phyloP scores from a whole-genome alignment of 306 rosid genomes.

The Vigna angularis region DNA sequence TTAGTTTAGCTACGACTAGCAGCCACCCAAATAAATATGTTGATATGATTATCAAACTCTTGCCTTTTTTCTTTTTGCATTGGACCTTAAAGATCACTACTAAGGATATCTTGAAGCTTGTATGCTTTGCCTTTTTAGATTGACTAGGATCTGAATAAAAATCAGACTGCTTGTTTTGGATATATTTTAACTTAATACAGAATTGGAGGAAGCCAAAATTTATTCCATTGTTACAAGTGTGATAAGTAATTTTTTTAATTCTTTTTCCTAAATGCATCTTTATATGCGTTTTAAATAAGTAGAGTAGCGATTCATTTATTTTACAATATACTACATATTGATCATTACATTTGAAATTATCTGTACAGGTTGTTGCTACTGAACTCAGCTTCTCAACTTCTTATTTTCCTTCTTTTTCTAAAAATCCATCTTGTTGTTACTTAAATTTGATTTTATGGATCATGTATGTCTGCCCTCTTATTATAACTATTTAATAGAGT shows the following conservation, averaged over 20 bases:
- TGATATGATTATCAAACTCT: not conserved
- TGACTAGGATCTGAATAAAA: not conserved
- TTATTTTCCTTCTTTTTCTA: not conserved
- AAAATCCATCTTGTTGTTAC: not conserved
- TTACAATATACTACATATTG: not conserved
- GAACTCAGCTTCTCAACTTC: constrained; percentile 22
- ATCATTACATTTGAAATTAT: not conserved
- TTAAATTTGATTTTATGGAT: no score
- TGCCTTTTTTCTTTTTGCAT: not conserved
- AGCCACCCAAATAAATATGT: not conserved
- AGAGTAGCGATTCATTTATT: not conserved
- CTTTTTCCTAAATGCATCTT: not conserved
- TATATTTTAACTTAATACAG: constrained; percentile 50
- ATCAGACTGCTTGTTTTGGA: constrained; percentile 26
- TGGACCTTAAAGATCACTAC: not conserved
- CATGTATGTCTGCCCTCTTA: no score
- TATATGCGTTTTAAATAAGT: constrained; percentile 6
- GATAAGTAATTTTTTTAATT: constrained; percentile 54
- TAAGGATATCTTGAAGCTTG: constrained; percentile 8
- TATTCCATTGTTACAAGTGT: constrained; percentile 84
- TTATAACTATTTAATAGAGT: no score
- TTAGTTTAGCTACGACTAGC: not conserved
- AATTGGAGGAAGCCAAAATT: constrained; percentile 73
- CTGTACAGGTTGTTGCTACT: constrained; percentile 78
- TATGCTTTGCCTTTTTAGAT: not conserved